A percentile compares a stretch with the other conserved stretches of the same genome.
phyloP scores from a whole-genome alignment of 108 stramenopile genomes.

The Cafeteria roenbergensis region DNA sequence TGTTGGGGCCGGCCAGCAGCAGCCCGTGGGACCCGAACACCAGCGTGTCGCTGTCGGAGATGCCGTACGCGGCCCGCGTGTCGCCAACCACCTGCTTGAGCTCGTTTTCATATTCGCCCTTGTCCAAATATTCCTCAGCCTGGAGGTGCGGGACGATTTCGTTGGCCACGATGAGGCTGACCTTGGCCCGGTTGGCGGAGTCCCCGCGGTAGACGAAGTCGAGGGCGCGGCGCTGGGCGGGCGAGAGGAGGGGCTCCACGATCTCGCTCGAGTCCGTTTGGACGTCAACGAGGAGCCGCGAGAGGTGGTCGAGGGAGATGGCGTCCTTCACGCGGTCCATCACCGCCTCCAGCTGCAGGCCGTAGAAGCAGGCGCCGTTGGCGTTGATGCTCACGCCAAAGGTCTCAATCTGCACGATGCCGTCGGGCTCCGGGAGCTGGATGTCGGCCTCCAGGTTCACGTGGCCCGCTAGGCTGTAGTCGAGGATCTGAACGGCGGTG shows the following conservation, averaged over 20 bases:
- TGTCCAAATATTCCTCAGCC: slow-evolving; percentile 82
- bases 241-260: slow-evolving; percentile 64
- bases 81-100: slow-evolving; percentile 75
- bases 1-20: slow-evolving; percentile 64
- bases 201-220: slow-evolving; percentile 63
- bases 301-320: slow-evolving; percentile 68
- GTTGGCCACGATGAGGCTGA: slow-evolving; percentile 74
- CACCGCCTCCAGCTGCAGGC: slow-evolving; percentile 79
- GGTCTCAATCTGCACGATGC: slow-evolving; percentile 71
- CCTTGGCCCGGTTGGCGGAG: slow-evolving; percentile 65
- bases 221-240: slow-evolving; percentile 63
- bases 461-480: slow-evolving; percentile 72
- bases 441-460: slow-evolving; percentile 80
- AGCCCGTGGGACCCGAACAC: slow-evolving; percentile 68
- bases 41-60: slow-evolving; percentile 67
- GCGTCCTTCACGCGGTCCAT: slow-evolving; percentile 75
- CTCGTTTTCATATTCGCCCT: slow-evolving; percentile 75
- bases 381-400: slow-evolving; percentile 71
- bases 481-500: slow-evolving; percentile 62
- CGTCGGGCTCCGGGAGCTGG: slow-evolving; percentile 57
- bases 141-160: slow-evolving; percentile 75
- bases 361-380: slow-evolving; percentile 75
- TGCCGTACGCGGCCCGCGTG: slow-evolving; percentile 70
- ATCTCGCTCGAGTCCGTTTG: slow-evolving; percentile 68
- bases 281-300: slow-evolving; percentile 66